These are phyloP conservation scores for Mycena crocata DNA, from an alignment of 768 basidiomycete species.

Conservation along the genomic window DNA sequence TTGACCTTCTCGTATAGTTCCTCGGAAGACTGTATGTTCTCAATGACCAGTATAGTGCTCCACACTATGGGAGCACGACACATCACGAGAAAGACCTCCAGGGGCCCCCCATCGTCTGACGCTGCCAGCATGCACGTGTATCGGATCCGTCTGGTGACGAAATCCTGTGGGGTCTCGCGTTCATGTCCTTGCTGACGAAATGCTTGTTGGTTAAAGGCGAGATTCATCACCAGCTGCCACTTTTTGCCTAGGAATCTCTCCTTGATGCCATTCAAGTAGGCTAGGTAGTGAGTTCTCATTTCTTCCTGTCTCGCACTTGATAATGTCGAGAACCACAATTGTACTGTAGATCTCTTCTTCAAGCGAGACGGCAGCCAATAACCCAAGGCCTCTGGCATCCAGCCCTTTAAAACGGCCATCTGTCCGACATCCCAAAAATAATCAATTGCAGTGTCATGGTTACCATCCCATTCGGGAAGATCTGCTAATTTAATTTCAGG, in stretches of 20 bases:
- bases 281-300: slow-evolving; percentile 3
- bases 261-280: background rate
- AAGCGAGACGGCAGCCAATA: background rate
- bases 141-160: background rate
- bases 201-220: background rate
- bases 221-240: background rate
- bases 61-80: background rate
- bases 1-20: background rate
- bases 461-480: slow-evolving; percentile 3
- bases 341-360: background rate
- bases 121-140: background rate
- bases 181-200: slow-evolving; percentile 12
- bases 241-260: background rate
- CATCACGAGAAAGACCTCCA: background rate
- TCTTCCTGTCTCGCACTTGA: background rate
- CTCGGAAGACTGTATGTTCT: background rate
- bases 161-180: background rate
- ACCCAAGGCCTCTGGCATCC: background rate
- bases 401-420: background rate
- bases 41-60: background rate
- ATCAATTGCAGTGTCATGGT: background rate
- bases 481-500: background rate
- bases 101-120: background rate
- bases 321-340: background rate
- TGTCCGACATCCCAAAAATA: slow-evolving; percentile 1